A percentile compares a stretch with the other conserved stretches of the same genome.
phyloP scores from a whole-genome alignment of 257 asterid species.

The Solanum stenotomum region DNA sequence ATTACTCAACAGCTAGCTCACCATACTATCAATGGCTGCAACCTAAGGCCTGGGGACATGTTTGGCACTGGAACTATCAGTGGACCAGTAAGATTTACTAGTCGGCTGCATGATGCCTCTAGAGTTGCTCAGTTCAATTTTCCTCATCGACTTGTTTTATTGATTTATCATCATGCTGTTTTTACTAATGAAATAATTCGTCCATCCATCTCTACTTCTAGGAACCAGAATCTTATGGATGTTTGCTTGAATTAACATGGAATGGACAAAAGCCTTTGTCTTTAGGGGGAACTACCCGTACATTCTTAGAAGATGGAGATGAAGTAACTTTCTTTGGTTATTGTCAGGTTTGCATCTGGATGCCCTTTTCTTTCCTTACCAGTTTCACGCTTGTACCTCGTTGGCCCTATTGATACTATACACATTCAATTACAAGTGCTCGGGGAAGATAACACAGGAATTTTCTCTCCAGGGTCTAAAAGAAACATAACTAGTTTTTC shows the following conservation, averaged over 20 bases:
- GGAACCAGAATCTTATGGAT: conserved; percentile 87
- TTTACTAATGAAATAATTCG: neutral
- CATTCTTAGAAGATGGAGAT: conserved; percentile 86
- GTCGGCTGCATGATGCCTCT: neutral
- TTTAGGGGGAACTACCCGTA: conserved; percentile 54
- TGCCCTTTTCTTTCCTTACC: neutral
- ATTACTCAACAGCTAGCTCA: conserved; percentile 92
- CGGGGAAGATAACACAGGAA: neutral
- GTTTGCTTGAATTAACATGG: conserved; percentile 93
- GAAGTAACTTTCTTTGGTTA: conserved; percentile 77
- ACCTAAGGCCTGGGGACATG: conserved; percentile 89
- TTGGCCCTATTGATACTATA: neutral
- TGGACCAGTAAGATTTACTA: conserved; percentile 74
- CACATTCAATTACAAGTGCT: neutral
- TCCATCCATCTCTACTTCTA: conserved; percentile 6
- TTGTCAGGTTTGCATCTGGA: conserved; percentile 60
- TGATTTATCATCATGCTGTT: neutral
- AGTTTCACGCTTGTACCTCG: neutral
- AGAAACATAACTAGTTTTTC: neutral
- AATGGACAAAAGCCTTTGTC: conserved; percentile 69
- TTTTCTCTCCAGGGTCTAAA: neutral
- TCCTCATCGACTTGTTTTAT: neutral
- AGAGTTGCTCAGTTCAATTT: neutral
- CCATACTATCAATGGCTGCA: conserved; percentile 91
- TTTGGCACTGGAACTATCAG: conserved; percentile 95